Conservation (phyloP, 495 filamentous ascomycete genomes). For the Neurospora sp. region DNA sequence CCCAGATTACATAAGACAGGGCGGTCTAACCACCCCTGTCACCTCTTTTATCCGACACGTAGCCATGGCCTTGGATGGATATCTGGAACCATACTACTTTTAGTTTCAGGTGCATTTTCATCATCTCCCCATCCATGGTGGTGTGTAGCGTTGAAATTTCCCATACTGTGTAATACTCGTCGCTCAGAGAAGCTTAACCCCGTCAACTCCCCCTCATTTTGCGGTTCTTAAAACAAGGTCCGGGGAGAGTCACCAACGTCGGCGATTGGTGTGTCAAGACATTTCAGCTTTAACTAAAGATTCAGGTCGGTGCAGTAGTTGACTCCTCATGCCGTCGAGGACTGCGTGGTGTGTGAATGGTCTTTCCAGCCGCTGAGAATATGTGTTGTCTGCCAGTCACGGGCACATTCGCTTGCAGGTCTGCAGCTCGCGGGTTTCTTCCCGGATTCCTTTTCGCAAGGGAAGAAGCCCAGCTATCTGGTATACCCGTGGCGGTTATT, state of each 20-base stretch:
- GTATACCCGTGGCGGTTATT: background rate
- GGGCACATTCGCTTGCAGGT: background rate
- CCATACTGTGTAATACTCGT: background rate
- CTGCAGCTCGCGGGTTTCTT: background rate
- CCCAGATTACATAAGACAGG: too few relatives aligned
- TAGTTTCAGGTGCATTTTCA: constrained; percentile 4
- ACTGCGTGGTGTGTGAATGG: background rate
- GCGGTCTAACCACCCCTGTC: too few relatives aligned
- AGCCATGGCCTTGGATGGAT: background rate
- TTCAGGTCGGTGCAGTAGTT: background rate
- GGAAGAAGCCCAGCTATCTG: background rate
- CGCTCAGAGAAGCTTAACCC: background rate
- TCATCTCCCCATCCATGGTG: background rate
- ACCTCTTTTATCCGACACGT: too few relatives aligned
- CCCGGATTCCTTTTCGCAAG: background rate
- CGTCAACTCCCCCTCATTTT: background rate
- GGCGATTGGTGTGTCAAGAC: background rate
- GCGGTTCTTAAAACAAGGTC: background rate
- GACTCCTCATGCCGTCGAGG: background rate
- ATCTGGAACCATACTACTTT: constrained; percentile 1
- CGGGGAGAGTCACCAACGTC: background rate
- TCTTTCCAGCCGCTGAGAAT: background rate
- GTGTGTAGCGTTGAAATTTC: background rate
- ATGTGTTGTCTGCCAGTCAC: background rate
- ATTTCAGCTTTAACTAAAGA: background rate